A percentile compares a stretch with the other conserved stretches of the same genome.
phyloP scores from a whole-genome alignment of 306 rosid species.

The Dryas drummondii region DNA sequence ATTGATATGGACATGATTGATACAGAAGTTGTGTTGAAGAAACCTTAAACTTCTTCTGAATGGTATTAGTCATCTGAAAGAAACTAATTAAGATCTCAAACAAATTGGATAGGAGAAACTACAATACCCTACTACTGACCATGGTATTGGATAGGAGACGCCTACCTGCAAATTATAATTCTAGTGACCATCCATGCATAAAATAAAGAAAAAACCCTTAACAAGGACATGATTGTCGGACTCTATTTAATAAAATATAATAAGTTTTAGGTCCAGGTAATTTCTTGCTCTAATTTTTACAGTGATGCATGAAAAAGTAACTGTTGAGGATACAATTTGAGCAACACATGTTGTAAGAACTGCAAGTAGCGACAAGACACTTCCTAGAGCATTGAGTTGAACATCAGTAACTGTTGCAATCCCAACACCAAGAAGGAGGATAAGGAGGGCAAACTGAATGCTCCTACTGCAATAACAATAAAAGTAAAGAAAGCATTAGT shows the following conservation, averaged over 20 bases:
- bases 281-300: not conserved
- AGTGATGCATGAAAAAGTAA: slow-evolving; percentile 1
- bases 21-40: slow-evolving; percentile 96
- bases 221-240: not conserved
- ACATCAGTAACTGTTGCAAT: slow-evolving; percentile 92
- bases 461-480: slow-evolving; percentile 62
- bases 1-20: slow-evolving; percentile 91
- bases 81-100: slow-evolving; percentile 57
- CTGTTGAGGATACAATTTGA: slow-evolving; percentile 85
- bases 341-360: slow-evolving; percentile 91
- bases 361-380: slow-evolving; percentile 80
- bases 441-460: slow-evolving; percentile 69
- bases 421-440: slow-evolving; percentile 92
- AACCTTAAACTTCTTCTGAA: slow-evolving; percentile 92
- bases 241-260: not conserved
- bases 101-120: slow-evolving; percentile 13
- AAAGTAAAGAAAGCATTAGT: slow-evolving; percentile 18
- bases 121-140: slow-evolving; percentile 2
- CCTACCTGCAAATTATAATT: not conserved
- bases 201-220: not conserved
- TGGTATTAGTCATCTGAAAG: slow-evolving; percentile 93
- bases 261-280: not conserved
- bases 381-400: slow-evolving; percentile 86
- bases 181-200: not conserved
- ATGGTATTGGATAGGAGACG: not conserved